A percentile compares a stretch with the other conserved stretches of the same genome.
These are phyloP conservation scores for Periglandula ipomoeae DNA, from an alignment of 2,329 filamentous ascomycete genomes.

Conservation along the genomic window DNA sequence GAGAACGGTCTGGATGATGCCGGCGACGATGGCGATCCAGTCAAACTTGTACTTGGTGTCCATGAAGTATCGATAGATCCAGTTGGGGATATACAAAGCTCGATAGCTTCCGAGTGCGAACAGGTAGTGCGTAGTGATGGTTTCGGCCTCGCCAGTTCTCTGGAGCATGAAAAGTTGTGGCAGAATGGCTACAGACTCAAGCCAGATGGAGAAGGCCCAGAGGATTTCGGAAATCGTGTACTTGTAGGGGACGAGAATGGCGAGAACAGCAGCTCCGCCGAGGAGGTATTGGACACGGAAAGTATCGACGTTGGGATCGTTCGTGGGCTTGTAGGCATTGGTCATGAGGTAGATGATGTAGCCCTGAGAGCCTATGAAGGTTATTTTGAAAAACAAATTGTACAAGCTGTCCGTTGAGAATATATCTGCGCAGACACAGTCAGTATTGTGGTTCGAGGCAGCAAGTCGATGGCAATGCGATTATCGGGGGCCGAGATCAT, in stretches of 20 bases:
- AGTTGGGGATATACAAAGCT: constrained; percentile 96
- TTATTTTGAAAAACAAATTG: constrained; percentile 91
- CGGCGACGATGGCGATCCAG: constrained; percentile 79
- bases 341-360: constrained; percentile 99
- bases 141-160: constrained; percentile 93
- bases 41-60: constrained; percentile 67
- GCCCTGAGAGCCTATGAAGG: constrained; percentile 82
- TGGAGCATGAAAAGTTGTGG: constrained; percentile 98
- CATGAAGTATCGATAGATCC: constrained; percentile 82
- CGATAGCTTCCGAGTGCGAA: constrained; percentile 89
- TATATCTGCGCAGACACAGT: constrained; percentile 49
- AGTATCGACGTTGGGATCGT: constrained; percentile 93
- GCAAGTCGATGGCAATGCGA: not conserved
- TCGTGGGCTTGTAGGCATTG: constrained; percentile 92
- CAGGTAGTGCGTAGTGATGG: constrained; percentile 97
- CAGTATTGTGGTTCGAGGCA: not conserved
- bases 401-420: constrained; percentile 79
- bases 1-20: constrained; percentile 84
- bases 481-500: constrained; percentile 12
- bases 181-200: constrained; percentile 92
- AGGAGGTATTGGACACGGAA: constrained; percentile 95
- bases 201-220: constrained; percentile 98
- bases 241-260: constrained; percentile 73
- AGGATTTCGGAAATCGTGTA: constrained; percentile 80
- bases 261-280: constrained; percentile 68